Conservation (phyloP, 2,329 filamentous ascomycete genomes). For the Hortaea werneckii region DNA sequence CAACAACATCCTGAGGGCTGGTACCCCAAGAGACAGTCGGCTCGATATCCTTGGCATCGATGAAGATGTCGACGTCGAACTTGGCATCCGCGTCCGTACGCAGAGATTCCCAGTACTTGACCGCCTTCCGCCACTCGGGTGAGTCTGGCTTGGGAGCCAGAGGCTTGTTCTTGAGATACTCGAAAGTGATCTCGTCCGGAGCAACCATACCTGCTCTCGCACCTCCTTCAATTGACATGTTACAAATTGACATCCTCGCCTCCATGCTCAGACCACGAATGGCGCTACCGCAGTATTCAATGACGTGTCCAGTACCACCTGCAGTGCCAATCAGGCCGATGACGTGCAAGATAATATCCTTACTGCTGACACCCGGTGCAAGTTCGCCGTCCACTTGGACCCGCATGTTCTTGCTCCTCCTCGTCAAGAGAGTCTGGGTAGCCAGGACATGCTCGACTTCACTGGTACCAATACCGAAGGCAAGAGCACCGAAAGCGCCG, state of each 20-base stretch:
- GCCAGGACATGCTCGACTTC: conserved; percentile 98
- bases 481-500: conserved; percentile 87
- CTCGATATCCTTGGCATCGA: conserved; percentile 84
- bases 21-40: conserved; percentile 97
- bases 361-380: conserved; percentile 83
- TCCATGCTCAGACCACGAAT: conserved; percentile 88
- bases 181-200: conserved; percentile 85
- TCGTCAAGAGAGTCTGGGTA: conserved; percentile 89
- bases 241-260: conserved; percentile 97
- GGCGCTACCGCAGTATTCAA: conserved; percentile 93
- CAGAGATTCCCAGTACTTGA: conserved; percentile 77
- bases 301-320: conserved; percentile 86
- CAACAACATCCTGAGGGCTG: conserved; percentile 89
- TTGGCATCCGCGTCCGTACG: conserved; percentile 79
- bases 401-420: conserved; percentile 97
- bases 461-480: conserved; percentile 94
- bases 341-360: conserved; percentile 86
- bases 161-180: conserved; percentile 86
- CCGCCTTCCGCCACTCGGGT: conserved; percentile 79
- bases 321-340: conserved; percentile 93
- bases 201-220: conserved; percentile 95
- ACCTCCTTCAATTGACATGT: conserved; percentile 97
- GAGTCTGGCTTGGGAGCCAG: conserved; percentile 77
- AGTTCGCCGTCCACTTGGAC: conserved; percentile 90
- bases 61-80: conserved; percentile 80